phyloP scores from a whole-genome alignment of 2,329 filamentous ascomycete species.

The Clonostachys rhizophaga region DNA sequence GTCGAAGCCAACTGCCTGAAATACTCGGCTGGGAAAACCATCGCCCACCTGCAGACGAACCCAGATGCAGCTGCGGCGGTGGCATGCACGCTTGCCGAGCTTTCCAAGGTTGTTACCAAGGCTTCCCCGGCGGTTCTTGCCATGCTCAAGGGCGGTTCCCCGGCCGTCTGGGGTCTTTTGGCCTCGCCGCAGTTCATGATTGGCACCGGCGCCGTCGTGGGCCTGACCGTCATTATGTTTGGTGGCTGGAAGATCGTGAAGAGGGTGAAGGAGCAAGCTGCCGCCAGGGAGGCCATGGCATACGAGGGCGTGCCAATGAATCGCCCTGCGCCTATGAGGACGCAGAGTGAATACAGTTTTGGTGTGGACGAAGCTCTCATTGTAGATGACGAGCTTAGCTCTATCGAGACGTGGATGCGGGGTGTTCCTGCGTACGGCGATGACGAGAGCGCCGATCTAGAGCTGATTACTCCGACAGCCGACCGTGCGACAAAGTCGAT shows the following conservation, averaged over 20 bases:
- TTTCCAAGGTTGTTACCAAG: slow-evolving; percentile 76
- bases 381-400: slow-evolving; percentile 51
- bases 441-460: slow-evolving; percentile 43
- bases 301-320: slow-evolving; percentile 9
- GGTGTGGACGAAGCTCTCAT: slow-evolving; percentile 52
- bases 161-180: slow-evolving; percentile 80
- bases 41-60: slow-evolving; percentile 63
- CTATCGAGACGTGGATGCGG: slow-evolving; percentile 54
- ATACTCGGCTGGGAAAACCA: slow-evolving; percentile 77
- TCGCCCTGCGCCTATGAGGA: slow-evolving; percentile 11
- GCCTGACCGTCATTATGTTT: slow-evolving; percentile 92
- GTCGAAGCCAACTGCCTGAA: slow-evolving; percentile 88
- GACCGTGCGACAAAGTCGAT: slow-evolving; percentile 35
- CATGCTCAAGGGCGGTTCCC: slow-evolving; percentile 74
- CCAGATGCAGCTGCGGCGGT: slow-evolving; percentile 93
- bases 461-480: slow-evolving; percentile 54
- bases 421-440: slow-evolving; percentile 43
- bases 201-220: slow-evolving; percentile 80
- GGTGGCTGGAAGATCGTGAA: slow-evolving; percentile 98
- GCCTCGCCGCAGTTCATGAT: slow-evolving; percentile 93
- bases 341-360: slow-evolving; percentile 20
- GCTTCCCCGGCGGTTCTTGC: slow-evolving; percentile 78
- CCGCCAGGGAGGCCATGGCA: slow-evolving; percentile 17
- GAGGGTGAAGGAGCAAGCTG: slow-evolving; percentile 54
- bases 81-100: slow-evolving; percentile 85